Conservation (phyloP, 1,139 yeast species). For the Nakaseomyces nivariensis region DNA sequence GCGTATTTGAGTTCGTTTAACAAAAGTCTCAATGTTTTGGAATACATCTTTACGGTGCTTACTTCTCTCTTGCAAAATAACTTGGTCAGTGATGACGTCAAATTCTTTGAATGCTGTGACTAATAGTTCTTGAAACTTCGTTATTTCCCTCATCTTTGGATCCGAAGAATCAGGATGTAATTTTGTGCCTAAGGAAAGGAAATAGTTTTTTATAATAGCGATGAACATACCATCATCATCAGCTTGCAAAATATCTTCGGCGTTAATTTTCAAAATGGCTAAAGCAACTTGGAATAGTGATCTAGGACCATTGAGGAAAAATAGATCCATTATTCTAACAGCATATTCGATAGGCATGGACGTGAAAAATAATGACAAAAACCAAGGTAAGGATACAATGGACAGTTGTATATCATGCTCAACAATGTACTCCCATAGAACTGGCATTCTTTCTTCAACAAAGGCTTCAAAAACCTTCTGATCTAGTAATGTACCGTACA, state of each 20-base stretch:
- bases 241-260: slow-evolving; percentile 67
- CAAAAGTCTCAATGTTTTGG: slow-evolving; percentile 79
- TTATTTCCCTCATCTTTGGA: slow-evolving; percentile 53
- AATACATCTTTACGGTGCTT: slow-evolving; percentile 69
- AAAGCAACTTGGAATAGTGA: slow-evolving; percentile 88
- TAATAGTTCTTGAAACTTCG: slow-evolving; percentile 81
- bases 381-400: slow-evolving; percentile 95
- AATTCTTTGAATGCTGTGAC: slow-evolving; percentile 92
- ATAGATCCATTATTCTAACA: slow-evolving; percentile 81
- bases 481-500: slow-evolving; percentile 94
- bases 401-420: slow-evolving; percentile 84
- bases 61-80: slow-evolving; percentile 58
- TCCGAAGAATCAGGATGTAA: slow-evolving; percentile 69
- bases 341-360: slow-evolving; percentile 95
- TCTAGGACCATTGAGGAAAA: slow-evolving; percentile 83
- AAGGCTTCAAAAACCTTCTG: slow-evolving; percentile 88
- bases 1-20: slow-evolving; percentile 82
- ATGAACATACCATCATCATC: slow-evolving; percentile 92
- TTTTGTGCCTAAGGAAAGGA: slow-evolving; percentile 65
- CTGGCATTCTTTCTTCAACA: slow-evolving; percentile 83
- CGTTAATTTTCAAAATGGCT: slow-evolving; percentile 78
- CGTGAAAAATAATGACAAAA: slow-evolving; percentile 75
- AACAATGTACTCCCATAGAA: slow-evolving; percentile 73
- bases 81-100: slow-evolving; percentile 63
- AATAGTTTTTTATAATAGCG: slow-evolving; percentile 73